phyloP scores from a whole-genome alignment of 169 alveolate species.

The Cyclospora cayetanensis region DNA sequence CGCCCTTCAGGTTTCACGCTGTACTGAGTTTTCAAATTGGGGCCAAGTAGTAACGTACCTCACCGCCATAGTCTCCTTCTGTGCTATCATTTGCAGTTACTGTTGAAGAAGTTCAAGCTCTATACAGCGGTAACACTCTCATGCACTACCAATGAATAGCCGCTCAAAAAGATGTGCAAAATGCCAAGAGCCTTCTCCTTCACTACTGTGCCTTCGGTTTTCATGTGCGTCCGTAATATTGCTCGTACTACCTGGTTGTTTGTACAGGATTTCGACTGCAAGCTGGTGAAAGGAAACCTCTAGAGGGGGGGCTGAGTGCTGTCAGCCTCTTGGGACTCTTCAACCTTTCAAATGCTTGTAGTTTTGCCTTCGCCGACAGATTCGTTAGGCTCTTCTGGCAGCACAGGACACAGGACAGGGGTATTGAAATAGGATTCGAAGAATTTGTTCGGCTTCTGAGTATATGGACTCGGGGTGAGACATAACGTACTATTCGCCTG shows the following conservation, averaged over 20 bases:
- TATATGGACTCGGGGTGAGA: constrained; percentile 72
- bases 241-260: background rate
- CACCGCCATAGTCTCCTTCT: no score
- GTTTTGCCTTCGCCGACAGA: constrained; percentile 69
- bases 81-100: constrained; percentile 18
- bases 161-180: background rate
- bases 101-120: constrained; percentile 66
- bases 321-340: constrained; percentile 71
- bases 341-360: constrained; percentile 69
- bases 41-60: background rate
- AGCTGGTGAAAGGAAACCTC: constrained; percentile 66
- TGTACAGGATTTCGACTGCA: constrained; percentile 67
- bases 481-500: background rate
- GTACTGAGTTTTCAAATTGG: background rate
- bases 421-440: constrained; percentile 73
- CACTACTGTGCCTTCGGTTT: background rate
- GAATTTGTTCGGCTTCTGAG: constrained; percentile 71
- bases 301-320: constrained; percentile 73
- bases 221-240: background rate
- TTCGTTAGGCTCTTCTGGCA: constrained; percentile 71
- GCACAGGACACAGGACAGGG: constrained; percentile 67
- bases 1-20: background rate
- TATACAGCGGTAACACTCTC: constrained; percentile 39
- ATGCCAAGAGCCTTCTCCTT: background rate
- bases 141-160: background rate